These are phyloP conservation scores for Biscogniauxia sp. DNA, from an alignment of 2,329 filamentous ascomycete species.

Conservation along the genomic window DNA sequence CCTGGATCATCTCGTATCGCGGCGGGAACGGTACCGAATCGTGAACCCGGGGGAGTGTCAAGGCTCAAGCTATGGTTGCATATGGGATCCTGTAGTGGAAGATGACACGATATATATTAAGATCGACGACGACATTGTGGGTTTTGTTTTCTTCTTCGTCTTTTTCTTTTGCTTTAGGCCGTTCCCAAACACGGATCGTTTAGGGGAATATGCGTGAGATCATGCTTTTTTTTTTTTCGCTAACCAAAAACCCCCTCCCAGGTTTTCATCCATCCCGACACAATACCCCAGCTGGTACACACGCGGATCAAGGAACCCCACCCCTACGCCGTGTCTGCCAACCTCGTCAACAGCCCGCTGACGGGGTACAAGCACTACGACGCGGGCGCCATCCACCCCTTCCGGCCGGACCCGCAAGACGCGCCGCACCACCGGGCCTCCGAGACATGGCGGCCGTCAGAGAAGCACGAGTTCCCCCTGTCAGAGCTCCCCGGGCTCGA, in stretches of 20 bases:
- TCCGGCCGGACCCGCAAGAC: slow-evolving; percentile 46
- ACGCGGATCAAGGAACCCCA: slow-evolving; percentile 50
- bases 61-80: slow-evolving; percentile 35
- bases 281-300: slow-evolving; percentile 52
- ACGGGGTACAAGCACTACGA: slow-evolving; percentile 54
- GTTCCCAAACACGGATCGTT: too few species aligned
- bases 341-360: slow-evolving; percentile 55
- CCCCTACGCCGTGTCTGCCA: slow-evolving; percentile 51
- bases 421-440: slow-evolving; percentile 25
- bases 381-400: slow-evolving; percentile 49
- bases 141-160: slow-evolving; percentile 12
- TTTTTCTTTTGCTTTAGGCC: too few species aligned
- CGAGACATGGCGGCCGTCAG: slow-evolving; percentile 40
- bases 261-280: slow-evolving; percentile 33
- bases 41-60: slow-evolving; percentile 34
- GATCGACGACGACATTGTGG: slow-evolving; percentile 46
- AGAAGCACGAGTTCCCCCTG: slow-evolving; percentile 20
- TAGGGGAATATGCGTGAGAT: too few species aligned
- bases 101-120: slow-evolving; percentile 41
- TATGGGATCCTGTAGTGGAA: slow-evolving; percentile 32
- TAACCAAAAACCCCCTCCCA: background rate
- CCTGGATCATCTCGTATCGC: slow-evolving; percentile 37
- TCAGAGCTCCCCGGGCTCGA: slow-evolving; percentile 20
- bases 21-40: slow-evolving; percentile 38
- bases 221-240: too few species aligned